Percentiles rank a stretch among this genome's conserved stretches.
These are phyloP conservation scores for Poteriospumella lacustris DNA, from an alignment of 108 stramenopile genomes.

Conservation along the genomic window DNA sequence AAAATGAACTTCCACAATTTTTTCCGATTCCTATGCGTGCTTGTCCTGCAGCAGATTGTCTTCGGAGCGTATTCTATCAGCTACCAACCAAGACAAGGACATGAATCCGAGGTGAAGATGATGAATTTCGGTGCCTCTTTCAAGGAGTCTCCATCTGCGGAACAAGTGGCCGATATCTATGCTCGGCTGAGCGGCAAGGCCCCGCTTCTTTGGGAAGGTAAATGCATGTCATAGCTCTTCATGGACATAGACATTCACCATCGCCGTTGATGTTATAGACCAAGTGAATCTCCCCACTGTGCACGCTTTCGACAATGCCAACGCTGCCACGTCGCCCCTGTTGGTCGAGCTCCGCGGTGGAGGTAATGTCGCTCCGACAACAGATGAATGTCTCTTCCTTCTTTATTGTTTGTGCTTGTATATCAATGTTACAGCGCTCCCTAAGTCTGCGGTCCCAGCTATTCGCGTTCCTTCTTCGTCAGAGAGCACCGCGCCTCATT, in stretches of 20 bases:
- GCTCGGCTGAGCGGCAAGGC: neutral
- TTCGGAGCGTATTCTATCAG: neutral
- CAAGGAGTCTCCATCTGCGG: neutral
- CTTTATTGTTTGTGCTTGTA: too few relatives aligned
- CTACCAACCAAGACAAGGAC: neutral
- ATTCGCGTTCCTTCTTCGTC: too few relatives aligned
- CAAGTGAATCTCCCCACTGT: neutral
- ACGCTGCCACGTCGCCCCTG: neutral
- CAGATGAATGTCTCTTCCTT: too few relatives aligned
- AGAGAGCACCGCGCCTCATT: too few relatives aligned
- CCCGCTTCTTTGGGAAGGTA: neutral
- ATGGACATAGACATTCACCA: neutral
- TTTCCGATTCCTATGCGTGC: too few relatives aligned
- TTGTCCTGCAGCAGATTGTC: too few relatives aligned
- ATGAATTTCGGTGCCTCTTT: neutral
- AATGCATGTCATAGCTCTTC: neutral
- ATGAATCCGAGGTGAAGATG: neutral
- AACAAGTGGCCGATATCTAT: neutral
- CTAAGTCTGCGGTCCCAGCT: too few relatives aligned
- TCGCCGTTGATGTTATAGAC: neutral
- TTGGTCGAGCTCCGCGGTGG: neutral
- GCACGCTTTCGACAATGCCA: neutral
- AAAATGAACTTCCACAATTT: too few relatives aligned
- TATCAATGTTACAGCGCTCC: too few relatives aligned
- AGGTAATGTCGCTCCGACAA: neutral